phyloP scores from a whole-genome alignment of 2,329 filamentous ascomycete species.

The Talaromyces sp. region DNA sequence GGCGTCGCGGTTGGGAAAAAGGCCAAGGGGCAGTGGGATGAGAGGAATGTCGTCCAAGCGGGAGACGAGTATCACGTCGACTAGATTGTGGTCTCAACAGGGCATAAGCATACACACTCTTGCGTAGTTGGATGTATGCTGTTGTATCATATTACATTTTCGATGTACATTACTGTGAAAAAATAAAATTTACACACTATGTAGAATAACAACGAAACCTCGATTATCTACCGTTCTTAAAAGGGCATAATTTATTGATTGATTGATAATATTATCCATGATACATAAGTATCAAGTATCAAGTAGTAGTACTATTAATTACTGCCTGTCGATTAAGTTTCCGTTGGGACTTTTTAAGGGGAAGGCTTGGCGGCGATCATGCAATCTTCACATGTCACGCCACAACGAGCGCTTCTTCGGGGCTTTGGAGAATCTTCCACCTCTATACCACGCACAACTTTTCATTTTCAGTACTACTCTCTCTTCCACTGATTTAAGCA shows the following conservation, averaged over 20 bases:
- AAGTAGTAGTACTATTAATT: too few species aligned
- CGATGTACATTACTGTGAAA: neutral
- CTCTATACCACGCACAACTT: neutral
- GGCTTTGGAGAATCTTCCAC: neutral
- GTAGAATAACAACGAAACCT: too few species aligned
- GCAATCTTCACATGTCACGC: constrained; percentile 10
- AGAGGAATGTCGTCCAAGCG: neutral
- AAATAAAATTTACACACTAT: too few species aligned
- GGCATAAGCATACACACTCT: neutral
- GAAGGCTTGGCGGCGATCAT: neutral
- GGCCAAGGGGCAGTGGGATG: neutral
- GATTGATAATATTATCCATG: too few species aligned
- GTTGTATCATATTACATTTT: neutral
- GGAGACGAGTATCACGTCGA: neutral
- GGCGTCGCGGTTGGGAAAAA: neutral
- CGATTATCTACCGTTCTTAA: too few species aligned
- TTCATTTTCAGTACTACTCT: neutral
- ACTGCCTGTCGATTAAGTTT: too few species aligned
- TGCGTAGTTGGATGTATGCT: neutral
- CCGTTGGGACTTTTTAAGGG: neutral
- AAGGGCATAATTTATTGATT: too few species aligned
- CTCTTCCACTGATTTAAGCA: neutral
- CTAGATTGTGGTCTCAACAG: neutral
- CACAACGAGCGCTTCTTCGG: neutral
- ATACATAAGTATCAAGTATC: too few species aligned